phyloP scores from a whole-genome alignment of 495 filamentous ascomycete species.

The Trypethelium eluteriae region DNA sequence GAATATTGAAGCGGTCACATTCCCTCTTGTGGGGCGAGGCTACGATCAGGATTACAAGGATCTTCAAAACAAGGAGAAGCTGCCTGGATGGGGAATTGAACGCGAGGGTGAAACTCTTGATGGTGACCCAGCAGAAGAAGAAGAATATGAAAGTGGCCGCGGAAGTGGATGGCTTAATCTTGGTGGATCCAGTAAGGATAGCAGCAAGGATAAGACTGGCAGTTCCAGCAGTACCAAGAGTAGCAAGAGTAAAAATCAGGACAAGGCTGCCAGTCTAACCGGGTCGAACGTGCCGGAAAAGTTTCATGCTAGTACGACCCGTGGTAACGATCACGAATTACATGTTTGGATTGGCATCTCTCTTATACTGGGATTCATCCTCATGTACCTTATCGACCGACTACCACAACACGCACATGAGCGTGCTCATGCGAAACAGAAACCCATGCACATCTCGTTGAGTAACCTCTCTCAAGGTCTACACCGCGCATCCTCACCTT shows the following conservation, averaged over 20 bases:
- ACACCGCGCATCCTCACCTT: conserved; percentile 42
- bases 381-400: conserved; percentile 96
- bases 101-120: background rate
- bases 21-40: background rate
- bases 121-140: background rate
- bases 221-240: background rate
- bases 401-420: conserved; percentile 63
- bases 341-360: conserved; percentile 78
- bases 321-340: conserved; percentile 40
- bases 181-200: background rate
- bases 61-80: background rate
- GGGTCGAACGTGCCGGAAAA: background rate
- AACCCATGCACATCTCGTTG: conserved; percentile 68
- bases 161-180: background rate
- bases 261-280: conserved; percentile 11
- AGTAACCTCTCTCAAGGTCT: conserved; percentile 59
- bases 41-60: conserved; percentile 6
- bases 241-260: background rate
- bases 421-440: conserved; percentile 46
- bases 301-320: conserved; percentile 14
- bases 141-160: background rate
- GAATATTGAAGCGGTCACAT: background rate
- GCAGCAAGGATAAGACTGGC: background rate
- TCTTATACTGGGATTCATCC: conserved; percentile 77
- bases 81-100: background rate